Percentiles rank a stretch among this genome's conserved stretches.
Conservation (phyloP, 768 basidiomycete species). For the Lentinula detonsa region DNA sequence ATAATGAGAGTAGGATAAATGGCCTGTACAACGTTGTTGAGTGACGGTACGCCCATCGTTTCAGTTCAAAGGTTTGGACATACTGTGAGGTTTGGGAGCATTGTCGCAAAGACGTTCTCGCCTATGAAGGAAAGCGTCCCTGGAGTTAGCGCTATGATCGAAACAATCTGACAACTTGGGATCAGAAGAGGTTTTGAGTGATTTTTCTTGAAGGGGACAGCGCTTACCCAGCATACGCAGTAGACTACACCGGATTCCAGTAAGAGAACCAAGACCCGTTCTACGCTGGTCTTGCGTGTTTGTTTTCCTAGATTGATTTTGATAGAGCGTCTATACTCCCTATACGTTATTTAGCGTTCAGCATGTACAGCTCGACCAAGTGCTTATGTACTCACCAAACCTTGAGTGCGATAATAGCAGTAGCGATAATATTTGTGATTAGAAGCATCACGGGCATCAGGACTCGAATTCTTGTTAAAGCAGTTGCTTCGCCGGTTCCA, state of each 20-base stretch:
- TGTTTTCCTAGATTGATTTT: neutral
- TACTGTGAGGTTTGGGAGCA: neutral
- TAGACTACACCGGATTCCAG: neutral
- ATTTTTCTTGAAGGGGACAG: neutral
- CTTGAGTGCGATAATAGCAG: neutral
- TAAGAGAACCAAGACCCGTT: neutral
- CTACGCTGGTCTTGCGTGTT: neutral
- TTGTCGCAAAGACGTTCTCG: neutral
- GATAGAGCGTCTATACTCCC: neutral
- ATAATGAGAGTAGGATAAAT: conserved; percentile 5
- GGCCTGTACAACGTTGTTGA: neutral
- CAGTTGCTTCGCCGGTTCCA: neutral
- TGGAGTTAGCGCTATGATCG: neutral
- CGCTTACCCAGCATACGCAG: neutral
- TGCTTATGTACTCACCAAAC: neutral
- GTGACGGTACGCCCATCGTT: too few relatives aligned
- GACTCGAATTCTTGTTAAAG: neutral
- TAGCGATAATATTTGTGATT: neutral
- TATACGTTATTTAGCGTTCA: neutral
- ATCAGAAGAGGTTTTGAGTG: neutral
- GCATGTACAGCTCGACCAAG: neutral
- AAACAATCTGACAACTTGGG: neutral
- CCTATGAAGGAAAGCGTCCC: neutral
- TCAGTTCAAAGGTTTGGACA: neutral
- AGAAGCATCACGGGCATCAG: neutral